A percentile compares a stretch with the other conserved stretches of the same genome.
These are phyloP conservation scores for Cylindrodendrum hubeiense DNA, from an alignment of 2,329 filamentous ascomycete genomes.

Conservation along the genomic window DNA sequence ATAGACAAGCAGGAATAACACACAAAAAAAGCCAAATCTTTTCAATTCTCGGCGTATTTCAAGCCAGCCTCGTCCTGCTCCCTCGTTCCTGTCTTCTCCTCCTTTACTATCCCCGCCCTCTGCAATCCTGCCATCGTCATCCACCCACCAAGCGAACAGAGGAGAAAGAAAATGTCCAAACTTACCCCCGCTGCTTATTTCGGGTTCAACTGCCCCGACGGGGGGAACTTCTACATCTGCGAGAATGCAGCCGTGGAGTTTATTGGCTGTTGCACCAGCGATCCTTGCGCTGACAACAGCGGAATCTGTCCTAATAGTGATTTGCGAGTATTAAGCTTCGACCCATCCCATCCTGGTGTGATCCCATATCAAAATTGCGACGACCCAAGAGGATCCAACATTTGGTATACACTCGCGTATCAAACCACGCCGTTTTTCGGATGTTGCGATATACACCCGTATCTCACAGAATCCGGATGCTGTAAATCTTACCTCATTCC, in stretches of 20 bases:
- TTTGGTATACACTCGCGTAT: slow-evolving; percentile 50
- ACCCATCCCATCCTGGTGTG: slow-evolving; percentile 38
- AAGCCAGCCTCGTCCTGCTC: too few species aligned
- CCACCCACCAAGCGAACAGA: too few species aligned
- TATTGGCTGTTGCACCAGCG: slow-evolving; percentile 53
- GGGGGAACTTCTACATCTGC: slow-evolving; percentile 52
- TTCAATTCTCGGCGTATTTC: too few species aligned
- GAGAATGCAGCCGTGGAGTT: slow-evolving; percentile 45
- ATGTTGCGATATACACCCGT: slow-evolving; percentile 46
- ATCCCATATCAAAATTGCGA: slow-evolving; percentile 48
- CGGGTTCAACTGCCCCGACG: slow-evolving; percentile 40
- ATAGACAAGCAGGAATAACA: too few species aligned
- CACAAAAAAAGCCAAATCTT: too few species aligned
- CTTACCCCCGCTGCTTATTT: not conserved
- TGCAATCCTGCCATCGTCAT: too few species aligned
- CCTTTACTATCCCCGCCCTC: too few species aligned
- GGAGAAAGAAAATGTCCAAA: too few species aligned
- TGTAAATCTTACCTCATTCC: too few species aligned
- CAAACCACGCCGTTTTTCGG: slow-evolving; percentile 51
- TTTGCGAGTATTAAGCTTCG: slow-evolving; percentile 43
- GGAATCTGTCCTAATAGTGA: slow-evolving; percentile 44
- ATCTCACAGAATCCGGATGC: not conserved
- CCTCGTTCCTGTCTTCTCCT: too few species aligned
- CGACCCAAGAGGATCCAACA: slow-evolving; percentile 1
- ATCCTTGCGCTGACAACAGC: slow-evolving; percentile 45